Evolutionary conservation across 345 rosid genomes (phyloP).

Genomic region (Eucalyptus urophylla): DNA sequence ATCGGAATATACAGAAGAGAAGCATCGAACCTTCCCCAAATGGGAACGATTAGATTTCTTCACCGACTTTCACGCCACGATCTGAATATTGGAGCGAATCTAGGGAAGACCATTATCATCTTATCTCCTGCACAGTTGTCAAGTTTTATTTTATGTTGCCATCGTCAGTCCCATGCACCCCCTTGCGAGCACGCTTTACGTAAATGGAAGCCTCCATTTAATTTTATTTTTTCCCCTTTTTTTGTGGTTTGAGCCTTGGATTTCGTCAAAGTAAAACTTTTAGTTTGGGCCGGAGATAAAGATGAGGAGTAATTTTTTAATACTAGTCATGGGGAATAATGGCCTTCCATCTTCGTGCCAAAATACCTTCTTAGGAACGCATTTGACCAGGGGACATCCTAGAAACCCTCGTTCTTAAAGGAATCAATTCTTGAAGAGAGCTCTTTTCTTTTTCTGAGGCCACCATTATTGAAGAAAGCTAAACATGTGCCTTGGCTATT

Average conservation of each 20-base stretch:
- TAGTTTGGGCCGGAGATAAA: neutral
- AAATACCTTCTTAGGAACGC: neutral
- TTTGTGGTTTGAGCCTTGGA: neutral
- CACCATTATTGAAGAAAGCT: neutral
- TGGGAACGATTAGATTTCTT: neutral
- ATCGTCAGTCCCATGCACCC: neutral
- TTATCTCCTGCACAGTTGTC: neutral
- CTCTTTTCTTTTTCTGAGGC: neutral
- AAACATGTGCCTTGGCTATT: neutral
- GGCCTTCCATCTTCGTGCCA: neutral
- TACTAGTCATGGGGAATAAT: neutral
- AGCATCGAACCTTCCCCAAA: neutral
- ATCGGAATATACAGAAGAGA: neutral
- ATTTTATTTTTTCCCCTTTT: neutral
- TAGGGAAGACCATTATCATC: neutral
- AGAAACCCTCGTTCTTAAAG: neutral
- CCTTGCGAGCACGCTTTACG: neutral
- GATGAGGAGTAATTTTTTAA: neutral
- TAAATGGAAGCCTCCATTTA: neutral
- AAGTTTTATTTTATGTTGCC: neutral
- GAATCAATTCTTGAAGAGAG: neutral
- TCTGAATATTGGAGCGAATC: neutral
- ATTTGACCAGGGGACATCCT: neutral
- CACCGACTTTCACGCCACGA: neutral
- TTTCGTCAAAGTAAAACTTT: neutral